Evolutionary conservation across 2,329 filamentous ascomycete genomes (phyloP), one percentile per base, ranked within the genome.

Genomic region (Aspergillus ustus): DNA sequence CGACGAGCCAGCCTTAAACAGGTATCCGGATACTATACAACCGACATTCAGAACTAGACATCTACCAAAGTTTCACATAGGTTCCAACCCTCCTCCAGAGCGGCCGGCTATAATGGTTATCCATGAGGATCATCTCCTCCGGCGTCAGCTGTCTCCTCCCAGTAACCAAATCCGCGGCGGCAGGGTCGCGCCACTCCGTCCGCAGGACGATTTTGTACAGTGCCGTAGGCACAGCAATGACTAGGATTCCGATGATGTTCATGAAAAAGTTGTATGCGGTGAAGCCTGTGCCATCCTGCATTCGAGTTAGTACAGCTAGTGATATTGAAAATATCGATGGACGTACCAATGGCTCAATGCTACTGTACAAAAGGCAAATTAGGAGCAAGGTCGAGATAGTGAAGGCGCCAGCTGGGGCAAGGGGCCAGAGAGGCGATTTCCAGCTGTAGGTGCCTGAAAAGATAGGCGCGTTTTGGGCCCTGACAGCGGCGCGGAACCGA

Each of bases 391-490:
- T 25, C 0, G 57, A 60, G 7, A 60, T 25, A 2, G 29, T 40
- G 25, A 63, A 29, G 3, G 34, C 44, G 11, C n/a, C 37, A 9
- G 40, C 49, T 7, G 73, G 71, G 1, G 71, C 64, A n/a, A 75
- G 54, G 0, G 73, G 72, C 69, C 72, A 77, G 15, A 64, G 48
- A 20, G 31, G 60, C 1, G 67, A 73, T 37, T 63, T 65, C 74
- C 74, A 77, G 4, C 70, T 68, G 52, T 74, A 75, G 4, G 66
- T 28, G 20, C 68, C 62, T 1, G 58, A 44, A 60, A 76, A 73
- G 1, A 76, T 61, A 2, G 63, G 57, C 7, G 61, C 65, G 2
- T 65, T 64, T 22, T 66, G 67, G 2, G 64, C 62, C 40, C 64
- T 59, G 20, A 67, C 54, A 7, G 70, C 72, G 8, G 65, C 61